A percentile compares a stretch with the other conserved stretches of the same genome.
phyloP scores from a whole-genome alignment of 768 basidiomycete genomes.

The Coprinopsis strossmayeri region DNA sequence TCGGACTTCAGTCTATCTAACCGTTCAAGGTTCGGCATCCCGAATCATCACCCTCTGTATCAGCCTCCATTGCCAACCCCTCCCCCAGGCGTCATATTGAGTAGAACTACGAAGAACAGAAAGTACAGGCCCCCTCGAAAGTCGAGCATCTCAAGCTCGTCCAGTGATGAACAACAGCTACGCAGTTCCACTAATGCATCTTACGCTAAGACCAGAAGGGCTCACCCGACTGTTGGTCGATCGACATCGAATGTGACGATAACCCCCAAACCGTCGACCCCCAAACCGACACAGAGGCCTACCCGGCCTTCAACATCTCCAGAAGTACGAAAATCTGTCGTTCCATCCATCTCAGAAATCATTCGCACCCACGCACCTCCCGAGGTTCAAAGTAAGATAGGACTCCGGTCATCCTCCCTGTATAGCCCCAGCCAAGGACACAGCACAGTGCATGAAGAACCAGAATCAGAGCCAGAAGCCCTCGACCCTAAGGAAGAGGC shows the following conservation, averaged over 20 bases:
- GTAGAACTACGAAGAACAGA: slow-evolving; percentile 34
- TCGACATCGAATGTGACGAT: slow-evolving; percentile 18
- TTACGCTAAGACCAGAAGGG: slow-evolving; percentile 24
- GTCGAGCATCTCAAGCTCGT: slow-evolving; percentile 31
- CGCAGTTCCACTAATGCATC: slow-evolving; percentile 20
- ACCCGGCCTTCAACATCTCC: slow-evolving; percentile 14
- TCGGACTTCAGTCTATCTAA: slow-evolving; percentile 33
- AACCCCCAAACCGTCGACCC: slow-evolving; percentile 8
- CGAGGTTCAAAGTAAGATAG: slow-evolving; percentile 42
- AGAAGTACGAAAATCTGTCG: slow-evolving; percentile 40
- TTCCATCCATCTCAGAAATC: slow-evolving; percentile 85
- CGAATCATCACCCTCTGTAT: slow-evolving; percentile 66
- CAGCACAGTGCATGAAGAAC: slow-evolving; percentile 43
- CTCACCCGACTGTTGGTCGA: slow-evolving; percentile 24
- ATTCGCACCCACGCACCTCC: slow-evolving; percentile 75
- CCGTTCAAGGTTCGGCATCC: slow-evolving; percentile 50
- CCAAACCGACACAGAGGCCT: slow-evolving; percentile 7
- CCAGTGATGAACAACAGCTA: slow-evolving; percentile 43
- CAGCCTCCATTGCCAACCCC: slow-evolving; percentile 81
- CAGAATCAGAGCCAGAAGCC: slow-evolving; percentile 47
- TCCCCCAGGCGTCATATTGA: slow-evolving; percentile 72
- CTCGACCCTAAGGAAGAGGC: slow-evolving; percentile 49
- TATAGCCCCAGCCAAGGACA: slow-evolving; percentile 43
- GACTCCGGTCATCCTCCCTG: slow-evolving; percentile 41
- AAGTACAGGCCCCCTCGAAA: slow-evolving; percentile 21